Evolutionary conservation across 441 rosid species (phyloP).

Genomic region (Corymbia calophylla): DNA sequence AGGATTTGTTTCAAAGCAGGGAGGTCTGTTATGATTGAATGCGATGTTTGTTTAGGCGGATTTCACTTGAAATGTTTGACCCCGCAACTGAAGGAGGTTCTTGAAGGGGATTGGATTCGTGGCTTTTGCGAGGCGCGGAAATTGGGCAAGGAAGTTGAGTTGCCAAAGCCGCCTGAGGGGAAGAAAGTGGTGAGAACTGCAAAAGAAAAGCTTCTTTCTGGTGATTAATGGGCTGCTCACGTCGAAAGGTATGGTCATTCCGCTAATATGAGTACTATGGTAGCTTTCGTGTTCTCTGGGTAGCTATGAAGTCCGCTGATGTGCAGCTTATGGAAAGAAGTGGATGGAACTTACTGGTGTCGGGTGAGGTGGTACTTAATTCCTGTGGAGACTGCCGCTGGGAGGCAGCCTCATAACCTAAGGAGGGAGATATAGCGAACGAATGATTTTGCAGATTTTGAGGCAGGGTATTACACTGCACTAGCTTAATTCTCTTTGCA

Average conservation of each 20-base stretch:
- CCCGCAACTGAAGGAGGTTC: slow-evolving; percentile 67
- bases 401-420: slow-evolving; percentile 77
- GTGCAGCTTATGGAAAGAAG: slow-evolving; percentile 74
- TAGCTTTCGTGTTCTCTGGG: neutral
- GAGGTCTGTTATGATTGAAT: slow-evolving; percentile 66
- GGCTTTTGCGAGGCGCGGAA: slow-evolving; percentile 56
- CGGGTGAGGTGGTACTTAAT: slow-evolving; percentile 75
- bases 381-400: slow-evolving; percentile 86
- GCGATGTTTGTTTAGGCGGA: slow-evolving; percentile 86
- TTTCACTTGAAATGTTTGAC: slow-evolving; percentile 94
- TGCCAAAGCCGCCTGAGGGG: slow-evolving; percentile 57
- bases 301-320: neutral
- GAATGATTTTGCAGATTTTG: slow-evolving; percentile 74
- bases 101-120: slow-evolving; percentile 89
- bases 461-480: slow-evolving; percentile 28
- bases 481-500: neutral
- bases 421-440: slow-evolving; percentile 78
- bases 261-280: neutral
- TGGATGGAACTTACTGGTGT: slow-evolving; percentile 63
- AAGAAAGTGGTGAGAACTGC: slow-evolving; percentile 59
- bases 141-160: slow-evolving; percentile 38
- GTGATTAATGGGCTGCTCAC: slow-evolving; percentile 82
- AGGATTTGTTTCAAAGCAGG: slow-evolving; percentile 67
- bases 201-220: slow-evolving; percentile 83
- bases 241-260: slow-evolving; percentile 47